These are phyloP conservation scores for Ascochyta lentis DNA, from an alignment of 2,329 filamentous ascomycete species.

Conservation along the genomic window DNA sequence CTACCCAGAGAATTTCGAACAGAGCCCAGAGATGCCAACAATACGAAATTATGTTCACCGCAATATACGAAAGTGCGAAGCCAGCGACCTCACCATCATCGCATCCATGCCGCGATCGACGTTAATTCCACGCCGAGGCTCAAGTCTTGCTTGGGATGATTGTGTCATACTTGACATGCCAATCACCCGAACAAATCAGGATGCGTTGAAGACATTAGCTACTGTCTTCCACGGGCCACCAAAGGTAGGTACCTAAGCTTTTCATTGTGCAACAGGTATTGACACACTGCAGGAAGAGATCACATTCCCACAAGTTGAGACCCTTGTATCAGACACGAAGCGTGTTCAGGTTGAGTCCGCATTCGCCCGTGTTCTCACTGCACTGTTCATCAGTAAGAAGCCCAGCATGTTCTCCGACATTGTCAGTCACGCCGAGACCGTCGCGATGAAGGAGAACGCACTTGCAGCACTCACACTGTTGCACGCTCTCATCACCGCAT, in stretches of 20 bases:
- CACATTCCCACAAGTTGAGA: slow-evolving; percentile 45
- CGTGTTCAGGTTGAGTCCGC: slow-evolving; percentile 56
- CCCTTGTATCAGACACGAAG: slow-evolving; percentile 27
- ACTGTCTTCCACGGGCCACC: slow-evolving; percentile 63
- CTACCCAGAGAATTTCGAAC: slow-evolving; percentile 63
- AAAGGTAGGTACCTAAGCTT: slow-evolving; percentile 21
- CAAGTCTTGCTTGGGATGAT: slow-evolving; percentile 46
- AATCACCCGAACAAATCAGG: slow-evolving; percentile 59
- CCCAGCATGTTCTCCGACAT: slow-evolving; percentile 61
- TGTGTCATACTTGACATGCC: slow-evolving; percentile 58
- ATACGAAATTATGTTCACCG: slow-evolving; percentile 57
- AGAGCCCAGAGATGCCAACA: slow-evolving; percentile 51
- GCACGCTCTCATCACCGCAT: slow-evolving; percentile 59
- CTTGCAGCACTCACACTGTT: slow-evolving; percentile 62
- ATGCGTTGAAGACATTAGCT: slow-evolving; percentile 62
- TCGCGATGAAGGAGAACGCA: slow-evolving; percentile 64
- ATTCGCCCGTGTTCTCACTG: slow-evolving; percentile 63
- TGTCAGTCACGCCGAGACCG: slow-evolving; percentile 60
- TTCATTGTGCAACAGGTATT: not conserved
- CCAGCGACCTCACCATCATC: slow-evolving; percentile 64
- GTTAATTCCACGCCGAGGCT: slow-evolving; percentile 54
- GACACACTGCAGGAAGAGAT: slow-evolving; percentile 35
- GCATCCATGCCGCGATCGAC: slow-evolving; percentile 62
- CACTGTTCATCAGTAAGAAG: slow-evolving; percentile 60
- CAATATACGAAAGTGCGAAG: slow-evolving; percentile 61